Base-by-base conservation (phyloP, 148 eudicot species). In the Chenopodium berlandieri region DNA sequence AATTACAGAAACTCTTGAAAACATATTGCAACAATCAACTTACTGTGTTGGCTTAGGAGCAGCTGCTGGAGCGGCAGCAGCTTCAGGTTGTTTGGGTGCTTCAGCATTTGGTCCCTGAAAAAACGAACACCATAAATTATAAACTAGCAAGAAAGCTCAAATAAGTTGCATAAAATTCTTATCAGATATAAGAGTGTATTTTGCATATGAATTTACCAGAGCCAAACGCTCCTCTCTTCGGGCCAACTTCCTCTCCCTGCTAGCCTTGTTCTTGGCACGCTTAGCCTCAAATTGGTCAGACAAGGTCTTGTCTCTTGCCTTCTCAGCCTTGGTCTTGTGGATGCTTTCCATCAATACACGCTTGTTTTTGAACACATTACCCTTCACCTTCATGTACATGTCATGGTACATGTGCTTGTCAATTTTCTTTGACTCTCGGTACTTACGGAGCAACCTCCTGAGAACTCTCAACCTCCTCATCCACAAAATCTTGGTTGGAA, bases 341-440 rank as follows among this genome's bases (percentile, higher is more conserved):
- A 93, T 93, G 75, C 94, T 93, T 80, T 93, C 97, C 97, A 93
- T 93, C 34, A 93, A 80, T 17, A 93, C 97, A 37, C 97, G 82
- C 89, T 93, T 93, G 85, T 93, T 93, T 85, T 93, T 93, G 81
- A 91, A 93, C 64, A 92, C 97, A 77, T 92, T 92, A 88, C 97
- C 97, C 89, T 92, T 92, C 40, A 92, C 97, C 85, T 88, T 93
- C 94, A 91, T 90, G 93, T 93, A 93, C 97, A 93, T 93, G 75
- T 93, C 97, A 71, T 93, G 97, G 83, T 91, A 93, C 97, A 93
- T 93, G 82, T 93, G 97, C 85, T 93, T 93, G 91, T 93, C 97
- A 56, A 93, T 93, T 88, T 93, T 93, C 93, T 93, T 93, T 17
- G 97, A 74, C 81, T 93, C 97, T 2, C 97, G 69, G 83, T 93